Evolutionary conservation across 106 monocot species (phyloP).

Genomic region (Phalaenopsis aphrodite): DNA sequence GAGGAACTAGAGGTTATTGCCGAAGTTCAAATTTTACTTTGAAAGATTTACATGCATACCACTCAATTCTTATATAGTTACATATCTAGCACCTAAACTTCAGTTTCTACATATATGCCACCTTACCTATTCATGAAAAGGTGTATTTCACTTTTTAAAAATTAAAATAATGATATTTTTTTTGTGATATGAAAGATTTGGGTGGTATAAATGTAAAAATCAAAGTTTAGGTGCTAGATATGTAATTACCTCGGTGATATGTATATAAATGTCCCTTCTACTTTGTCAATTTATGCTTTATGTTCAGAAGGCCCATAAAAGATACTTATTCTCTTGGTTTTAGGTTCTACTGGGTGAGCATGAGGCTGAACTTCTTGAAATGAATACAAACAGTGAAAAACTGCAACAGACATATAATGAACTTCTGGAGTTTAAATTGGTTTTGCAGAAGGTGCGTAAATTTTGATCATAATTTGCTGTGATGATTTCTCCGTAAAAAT

Average conservation of each 20-base stretch:
- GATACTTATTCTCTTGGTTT: slow-evolving; percentile 12
- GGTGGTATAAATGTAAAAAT: too few relatives aligned
- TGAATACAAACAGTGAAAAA: slow-evolving; percentile 94
- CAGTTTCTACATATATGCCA: too few relatives aligned
- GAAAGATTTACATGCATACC: too few relatives aligned
- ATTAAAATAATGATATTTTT: too few relatives aligned
- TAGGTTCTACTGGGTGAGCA: slow-evolving; percentile 75
- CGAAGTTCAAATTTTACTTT: neutral
- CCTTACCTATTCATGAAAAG: too few relatives aligned
- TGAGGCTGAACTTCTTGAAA: slow-evolving; percentile 96
- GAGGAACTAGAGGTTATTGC: slow-evolving; percentile 79
- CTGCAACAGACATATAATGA: slow-evolving; percentile 85
- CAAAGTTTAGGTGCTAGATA: too few relatives aligned
- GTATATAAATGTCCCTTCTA: neutral
- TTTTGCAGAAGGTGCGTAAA: slow-evolving; percentile 71
- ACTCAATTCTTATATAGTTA: too few relatives aligned
- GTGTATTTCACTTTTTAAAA: too few relatives aligned
- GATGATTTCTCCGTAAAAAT: neutral
- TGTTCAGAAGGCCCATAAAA: neutral
- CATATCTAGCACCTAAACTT: too few relatives aligned
- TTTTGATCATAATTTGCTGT: neutral
- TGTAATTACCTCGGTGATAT: too few relatives aligned
- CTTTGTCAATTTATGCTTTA: neutral
- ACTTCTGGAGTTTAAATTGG: slow-evolving; percentile 93
- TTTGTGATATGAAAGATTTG: too few relatives aligned